phyloP scores from a whole-genome alignment of 148 eudicot species.

The Selenicereus undatus region DNA sequence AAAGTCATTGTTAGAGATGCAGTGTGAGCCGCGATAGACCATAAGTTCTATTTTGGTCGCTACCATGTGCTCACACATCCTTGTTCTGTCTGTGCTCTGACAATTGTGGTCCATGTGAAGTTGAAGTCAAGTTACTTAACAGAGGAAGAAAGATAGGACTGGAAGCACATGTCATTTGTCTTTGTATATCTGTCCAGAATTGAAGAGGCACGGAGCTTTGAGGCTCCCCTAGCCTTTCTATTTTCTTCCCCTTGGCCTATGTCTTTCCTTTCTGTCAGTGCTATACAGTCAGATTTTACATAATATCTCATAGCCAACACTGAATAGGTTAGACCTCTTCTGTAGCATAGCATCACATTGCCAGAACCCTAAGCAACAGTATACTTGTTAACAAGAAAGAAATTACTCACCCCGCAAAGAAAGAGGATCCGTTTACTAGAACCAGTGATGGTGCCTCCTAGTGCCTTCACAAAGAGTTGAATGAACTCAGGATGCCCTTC shows the following conservation, averaged over 20 bases:
- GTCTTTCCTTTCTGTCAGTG: not conserved
- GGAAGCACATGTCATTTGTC: not conserved
- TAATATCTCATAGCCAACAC: not conserved
- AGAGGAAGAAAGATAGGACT: not conserved
- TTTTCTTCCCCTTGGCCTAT: not conserved
- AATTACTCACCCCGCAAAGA: constrained; percentile 85
- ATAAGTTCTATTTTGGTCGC: not conserved
- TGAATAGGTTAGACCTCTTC: not conserved
- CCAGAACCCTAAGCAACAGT: not conserved
- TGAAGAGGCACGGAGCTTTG: not conserved
- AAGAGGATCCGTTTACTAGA: constrained; percentile 67
- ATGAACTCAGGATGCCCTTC: constrained; percentile 79
- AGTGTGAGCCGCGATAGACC: not conserved
- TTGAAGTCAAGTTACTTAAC: not conserved
- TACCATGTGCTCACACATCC: not conserved
- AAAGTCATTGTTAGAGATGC: not conserved
- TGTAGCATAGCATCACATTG: not conserved
- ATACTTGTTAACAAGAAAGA: not conserved
- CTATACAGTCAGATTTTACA: not conserved
- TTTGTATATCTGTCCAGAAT: no score
- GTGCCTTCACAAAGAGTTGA: constrained; percentile 71
- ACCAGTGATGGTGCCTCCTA: constrained; percentile 76
- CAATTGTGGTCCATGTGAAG: not conserved
- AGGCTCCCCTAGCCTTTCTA: not conserved
- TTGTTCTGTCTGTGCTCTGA: not conserved